Evolutionary conservation across 495 filamentous ascomycete genomes (phyloP), one percentile per base, ranked within the genome.

Genomic region (Aspergillus biplanus): DNA sequence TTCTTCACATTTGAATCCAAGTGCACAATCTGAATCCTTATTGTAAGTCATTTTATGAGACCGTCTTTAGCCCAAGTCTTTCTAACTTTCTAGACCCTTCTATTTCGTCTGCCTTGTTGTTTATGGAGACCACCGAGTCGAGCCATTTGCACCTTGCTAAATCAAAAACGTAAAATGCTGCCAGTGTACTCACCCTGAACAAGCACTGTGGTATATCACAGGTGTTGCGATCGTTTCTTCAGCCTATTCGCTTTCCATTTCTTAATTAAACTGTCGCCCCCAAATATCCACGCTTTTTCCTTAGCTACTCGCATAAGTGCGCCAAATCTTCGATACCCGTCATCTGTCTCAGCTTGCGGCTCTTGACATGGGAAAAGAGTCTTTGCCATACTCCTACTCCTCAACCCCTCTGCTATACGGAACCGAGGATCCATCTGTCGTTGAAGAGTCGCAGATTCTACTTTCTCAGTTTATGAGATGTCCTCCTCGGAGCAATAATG

Each of bases 391-490:
- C 44, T 49, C 46, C 16, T 35, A 52, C 31, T 42, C 59, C 16
- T 44, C 54, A 18, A 54, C 35, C 27, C 37, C 48, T 3, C 31
- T 33, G 13, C 50, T 54, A 34, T 27, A 65, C 6, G 62, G 63
- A 60, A 62, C 65, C 37, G 64, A 64, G 0, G 62, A 67, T 37
- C 55, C 62, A 6, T 59, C 62, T 13, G 32, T 66, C n/a, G 58
- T 60, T 31, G 62, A 59, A 21, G 68, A 71, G 32, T 64, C 66
- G 1, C 39, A 69, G 33, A 58, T 63, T 7, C 35, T 75, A 6
- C 56, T 72, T 7, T 62, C 56, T 21, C 62, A 65, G 34, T 75
- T 72, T 57, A 71, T 67, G 48, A 54, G 53, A 52, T 52, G 56
- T 31, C 48, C 68, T 2, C 58, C 63, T 8, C 48, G 42, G 6